phyloP scores from a whole-genome alignment of 1,284 basidiomycete genomes.

The Calocybe gambosa region DNA sequence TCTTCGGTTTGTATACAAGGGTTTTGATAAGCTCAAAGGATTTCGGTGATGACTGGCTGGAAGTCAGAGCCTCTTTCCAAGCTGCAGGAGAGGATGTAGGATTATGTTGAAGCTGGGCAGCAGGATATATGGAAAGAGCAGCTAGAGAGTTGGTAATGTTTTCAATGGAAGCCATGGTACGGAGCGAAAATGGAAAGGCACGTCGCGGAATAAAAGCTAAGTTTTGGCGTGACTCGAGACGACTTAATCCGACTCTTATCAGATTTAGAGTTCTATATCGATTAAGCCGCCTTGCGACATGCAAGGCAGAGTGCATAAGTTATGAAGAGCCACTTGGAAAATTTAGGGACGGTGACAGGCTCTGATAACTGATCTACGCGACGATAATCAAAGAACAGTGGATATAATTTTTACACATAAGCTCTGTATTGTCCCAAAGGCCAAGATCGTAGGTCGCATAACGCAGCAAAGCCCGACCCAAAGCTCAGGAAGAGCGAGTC shows the following conservation, averaged over 20 bases:
- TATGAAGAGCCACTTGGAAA: slow-evolving; percentile 9
- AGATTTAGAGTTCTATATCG: slow-evolving; percentile 23
- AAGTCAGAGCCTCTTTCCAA: slow-evolving; percentile 62
- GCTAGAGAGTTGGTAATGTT: slow-evolving; percentile 37
- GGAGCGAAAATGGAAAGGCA: slow-evolving; percentile 17
- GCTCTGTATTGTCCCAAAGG: too few relatives aligned
- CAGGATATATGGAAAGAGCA: slow-evolving; percentile 48
- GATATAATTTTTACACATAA: neutral
- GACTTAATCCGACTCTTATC: slow-evolving; percentile 31
- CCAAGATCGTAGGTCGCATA: slow-evolving; percentile 1
- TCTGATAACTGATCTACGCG: slow-evolving; percentile 15
- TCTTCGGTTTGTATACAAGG: slow-evolving; percentile 88
- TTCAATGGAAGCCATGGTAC: slow-evolving; percentile 30
- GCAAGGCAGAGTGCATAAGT: slow-evolving; percentile 24
- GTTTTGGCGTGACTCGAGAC: slow-evolving; percentile 27
- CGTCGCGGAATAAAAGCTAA: slow-evolving; percentile 12
- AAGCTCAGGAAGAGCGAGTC: neutral
- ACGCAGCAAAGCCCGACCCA: neutral
- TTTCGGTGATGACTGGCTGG: slow-evolving; percentile 41
- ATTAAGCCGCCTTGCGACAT: slow-evolving; percentile 24
- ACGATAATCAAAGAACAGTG: slow-evolving; percentile 4
- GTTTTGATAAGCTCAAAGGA: slow-evolving; percentile 74
- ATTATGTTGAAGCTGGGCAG: slow-evolving; percentile 45
- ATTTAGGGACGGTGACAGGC: slow-evolving; percentile 12
- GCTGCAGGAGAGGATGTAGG: slow-evolving; percentile 56